Percentiles rank a stretch among this genome's conserved stretches.
phyloP scores from a whole-genome alignment of 2,329 filamentous ascomycete genomes.

The Mycosphaerella sp. region DNA sequence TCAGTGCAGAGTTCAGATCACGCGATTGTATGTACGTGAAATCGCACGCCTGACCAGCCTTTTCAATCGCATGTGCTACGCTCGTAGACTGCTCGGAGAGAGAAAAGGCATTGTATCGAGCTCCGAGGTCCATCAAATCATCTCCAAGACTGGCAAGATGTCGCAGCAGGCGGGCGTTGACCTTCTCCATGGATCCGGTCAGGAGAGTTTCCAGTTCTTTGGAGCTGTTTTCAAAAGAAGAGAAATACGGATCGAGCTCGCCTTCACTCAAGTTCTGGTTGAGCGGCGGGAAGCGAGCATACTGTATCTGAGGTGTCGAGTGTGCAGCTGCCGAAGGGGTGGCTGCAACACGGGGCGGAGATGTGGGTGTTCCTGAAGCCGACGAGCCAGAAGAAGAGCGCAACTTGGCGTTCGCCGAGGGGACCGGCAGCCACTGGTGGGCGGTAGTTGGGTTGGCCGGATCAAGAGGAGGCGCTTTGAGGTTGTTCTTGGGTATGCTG shows the following conservation, averaged over 20 bases:
- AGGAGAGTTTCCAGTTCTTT: conserved; percentile 84
- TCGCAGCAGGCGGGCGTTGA: conserved; percentile 80
- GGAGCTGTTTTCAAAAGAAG: conserved; percentile 84
- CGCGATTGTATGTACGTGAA: conserved; percentile 94
- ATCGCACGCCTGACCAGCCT: conserved; percentile 88
- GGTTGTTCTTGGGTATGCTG: conserved; percentile 85
- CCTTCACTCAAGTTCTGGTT: conserved; percentile 71
- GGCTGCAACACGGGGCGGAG: conserved; percentile 47
- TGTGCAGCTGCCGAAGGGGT: conserved; percentile 51
- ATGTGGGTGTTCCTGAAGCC: conserved; percentile 48
- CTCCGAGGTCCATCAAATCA: conserved; percentile 87
- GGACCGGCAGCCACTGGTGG: conserved; percentile 81
- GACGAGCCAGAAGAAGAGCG: conserved; percentile 49
- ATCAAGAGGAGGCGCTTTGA: conserved; percentile 92
- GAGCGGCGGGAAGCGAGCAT: conserved; percentile 76
- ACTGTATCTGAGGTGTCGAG: conserved; percentile 55
- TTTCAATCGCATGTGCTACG: conserved; percentile 86
- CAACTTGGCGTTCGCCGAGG: conserved; percentile 77
- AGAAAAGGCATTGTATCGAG: conserved; percentile 95
- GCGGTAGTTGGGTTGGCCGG: conserved; percentile 85
- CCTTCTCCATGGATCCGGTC: conserved; percentile 91
- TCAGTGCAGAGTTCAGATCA: conserved; percentile 79
- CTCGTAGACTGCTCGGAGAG: conserved; percentile 85
- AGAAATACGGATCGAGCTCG: conserved; percentile 92
- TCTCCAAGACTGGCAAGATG: conserved; percentile 78